Conservation (phyloP, 2,329 filamentous ascomycete genomes). For the Penicillium sp. region DNA sequence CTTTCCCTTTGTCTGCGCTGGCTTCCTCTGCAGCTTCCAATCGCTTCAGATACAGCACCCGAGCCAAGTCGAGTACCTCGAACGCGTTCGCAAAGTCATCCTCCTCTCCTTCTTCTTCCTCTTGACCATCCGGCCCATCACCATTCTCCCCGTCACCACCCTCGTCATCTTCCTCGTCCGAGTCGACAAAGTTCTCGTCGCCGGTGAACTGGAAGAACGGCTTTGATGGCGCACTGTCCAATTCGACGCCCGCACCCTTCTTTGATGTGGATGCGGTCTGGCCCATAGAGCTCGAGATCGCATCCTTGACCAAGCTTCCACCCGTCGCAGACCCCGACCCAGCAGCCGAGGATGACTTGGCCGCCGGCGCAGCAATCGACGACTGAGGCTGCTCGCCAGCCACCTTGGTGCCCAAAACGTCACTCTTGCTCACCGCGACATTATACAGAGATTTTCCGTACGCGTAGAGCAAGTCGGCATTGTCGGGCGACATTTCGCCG, state of each 20-base stretch:
- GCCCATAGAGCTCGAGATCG: constrained; percentile 20
- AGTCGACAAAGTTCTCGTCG: constrained; percentile 86
- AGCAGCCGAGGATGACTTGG: constrained; percentile 27
- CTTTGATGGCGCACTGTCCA: constrained; percentile 36
- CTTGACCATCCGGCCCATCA: constrained; percentile 39
- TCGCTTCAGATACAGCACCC: constrained; percentile 53
- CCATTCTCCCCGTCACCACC: constrained; percentile 49
- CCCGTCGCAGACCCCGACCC: constrained; percentile 1
- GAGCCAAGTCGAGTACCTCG: constrained; percentile 58
- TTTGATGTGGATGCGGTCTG: constrained; percentile 13
- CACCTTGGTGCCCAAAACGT: constrained; percentile 82
- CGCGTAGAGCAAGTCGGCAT: constrained; percentile 88
- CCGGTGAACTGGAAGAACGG: constrained; percentile 87
- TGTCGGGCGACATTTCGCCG: constrained; percentile 83
- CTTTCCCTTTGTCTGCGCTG: constrained; percentile 34
- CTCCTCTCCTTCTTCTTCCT: constrained; percentile 51
- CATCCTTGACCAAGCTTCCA: constrained; percentile 22
- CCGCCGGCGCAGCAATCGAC: constrained; percentile 43
- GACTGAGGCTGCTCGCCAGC: constrained; percentile 50
- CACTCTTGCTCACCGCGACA: constrained; percentile 87
- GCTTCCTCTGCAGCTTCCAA: constrained; percentile 46
- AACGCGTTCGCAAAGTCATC: constrained; percentile 61
- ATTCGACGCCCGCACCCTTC: constrained; percentile 11
- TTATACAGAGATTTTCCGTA: constrained; percentile 94
- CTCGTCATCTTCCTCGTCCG: constrained; percentile 53